Percentiles rank a stretch among this genome's conserved stretches.
Conservation (phyloP, 768 basidiomycete genomes). For the Naganishia randhawae region DNA sequence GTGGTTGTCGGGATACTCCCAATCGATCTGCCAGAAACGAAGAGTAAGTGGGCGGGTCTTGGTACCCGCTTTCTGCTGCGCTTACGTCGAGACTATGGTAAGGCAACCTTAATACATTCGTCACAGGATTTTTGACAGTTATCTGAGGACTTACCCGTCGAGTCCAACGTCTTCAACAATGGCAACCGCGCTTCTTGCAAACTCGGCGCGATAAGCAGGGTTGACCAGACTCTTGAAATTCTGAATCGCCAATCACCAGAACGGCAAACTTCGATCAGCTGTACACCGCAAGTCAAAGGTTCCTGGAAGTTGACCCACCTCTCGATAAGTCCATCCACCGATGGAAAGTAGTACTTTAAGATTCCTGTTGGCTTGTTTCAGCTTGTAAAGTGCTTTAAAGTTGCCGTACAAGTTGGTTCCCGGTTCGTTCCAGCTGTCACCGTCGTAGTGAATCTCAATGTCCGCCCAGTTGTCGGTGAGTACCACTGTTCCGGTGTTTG, state of each 20-base stretch:
- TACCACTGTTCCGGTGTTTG: conserved; percentile 78
- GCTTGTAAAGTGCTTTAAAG: conserved; percentile 83
- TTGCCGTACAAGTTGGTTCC: conserved; percentile 93
- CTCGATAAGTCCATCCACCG: conserved; percentile 64
- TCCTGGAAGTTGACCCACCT: conserved; percentile 38
- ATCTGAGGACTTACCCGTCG: conserved; percentile 59
- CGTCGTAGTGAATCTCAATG: conserved; percentile 88
- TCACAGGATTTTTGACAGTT: not conserved
- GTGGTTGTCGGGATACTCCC: conserved; percentile 80
- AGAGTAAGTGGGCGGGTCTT: not conserved
- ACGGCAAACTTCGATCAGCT: not conserved
- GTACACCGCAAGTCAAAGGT: not conserved
- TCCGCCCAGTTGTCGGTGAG: conserved; percentile 92
- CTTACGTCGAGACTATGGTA: conserved; percentile 18
- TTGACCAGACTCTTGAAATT: conserved; percentile 19
- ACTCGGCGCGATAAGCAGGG: conserved; percentile 57
- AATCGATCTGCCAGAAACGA: conserved; percentile 55
- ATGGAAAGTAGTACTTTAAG: conserved; percentile 67
- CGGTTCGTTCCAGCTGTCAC: conserved; percentile 88
- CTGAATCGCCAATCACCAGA: not conserved
- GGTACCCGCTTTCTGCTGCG: not conserved
- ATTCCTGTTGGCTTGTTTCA: conserved; percentile 69
- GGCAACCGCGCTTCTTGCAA: conserved; percentile 73
- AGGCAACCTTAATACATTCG: not conserved
- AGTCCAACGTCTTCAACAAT: conserved; percentile 86